Conservation (phyloP, 2,329 filamentous ascomycete species). For the Aspergillus aculeatus region DNA sequence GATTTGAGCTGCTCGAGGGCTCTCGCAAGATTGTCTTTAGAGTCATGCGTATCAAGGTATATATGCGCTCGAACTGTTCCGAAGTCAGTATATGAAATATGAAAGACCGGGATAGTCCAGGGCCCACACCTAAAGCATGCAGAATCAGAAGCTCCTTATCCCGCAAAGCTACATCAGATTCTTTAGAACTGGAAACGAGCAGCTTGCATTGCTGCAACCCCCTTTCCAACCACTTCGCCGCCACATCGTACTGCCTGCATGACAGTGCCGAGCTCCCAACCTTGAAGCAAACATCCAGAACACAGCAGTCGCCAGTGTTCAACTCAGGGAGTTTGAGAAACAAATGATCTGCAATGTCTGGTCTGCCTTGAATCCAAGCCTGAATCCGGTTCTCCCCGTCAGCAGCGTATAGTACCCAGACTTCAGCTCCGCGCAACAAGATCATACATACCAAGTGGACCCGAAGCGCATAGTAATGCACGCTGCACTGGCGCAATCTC, state of each 20-base stretch:
- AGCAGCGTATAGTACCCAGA: not conserved
- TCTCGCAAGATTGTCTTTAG: conserved; percentile 53
- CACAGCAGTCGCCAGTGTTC: conserved; percentile 46
- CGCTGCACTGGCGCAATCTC: conserved; percentile 25
- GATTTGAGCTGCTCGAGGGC: conserved; percentile 61
- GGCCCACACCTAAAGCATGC: conserved; percentile 58
- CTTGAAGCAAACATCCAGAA: conserved; percentile 68
- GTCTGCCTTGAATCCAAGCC: conserved; percentile 71
- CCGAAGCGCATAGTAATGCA: conserved; percentile 66
- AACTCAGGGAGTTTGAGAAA: conserved; percentile 58
- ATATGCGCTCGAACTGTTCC: conserved; percentile 29
- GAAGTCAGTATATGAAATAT: conserved; percentile 4
- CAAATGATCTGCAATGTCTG: conserved; percentile 77
- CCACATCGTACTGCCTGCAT: conserved; percentile 54
- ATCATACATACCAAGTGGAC: conserved; percentile 58
- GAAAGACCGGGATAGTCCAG: too few relatives aligned
- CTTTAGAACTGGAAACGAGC: conserved; percentile 51
- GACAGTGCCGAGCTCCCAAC: conserved; percentile 64
- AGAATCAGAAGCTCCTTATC: conserved; percentile 67
- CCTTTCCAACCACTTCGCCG: conserved; percentile 71
- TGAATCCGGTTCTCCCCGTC: conserved; percentile 33
- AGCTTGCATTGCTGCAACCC: conserved; percentile 59
- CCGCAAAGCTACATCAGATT: conserved; percentile 57
- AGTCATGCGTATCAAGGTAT: conserved; percentile 42
- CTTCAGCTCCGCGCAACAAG: conserved; percentile 2